phyloP scores from a whole-genome alignment of 2,329 filamentous ascomycete species.

The Cordyceps fumosorosea region DNA sequence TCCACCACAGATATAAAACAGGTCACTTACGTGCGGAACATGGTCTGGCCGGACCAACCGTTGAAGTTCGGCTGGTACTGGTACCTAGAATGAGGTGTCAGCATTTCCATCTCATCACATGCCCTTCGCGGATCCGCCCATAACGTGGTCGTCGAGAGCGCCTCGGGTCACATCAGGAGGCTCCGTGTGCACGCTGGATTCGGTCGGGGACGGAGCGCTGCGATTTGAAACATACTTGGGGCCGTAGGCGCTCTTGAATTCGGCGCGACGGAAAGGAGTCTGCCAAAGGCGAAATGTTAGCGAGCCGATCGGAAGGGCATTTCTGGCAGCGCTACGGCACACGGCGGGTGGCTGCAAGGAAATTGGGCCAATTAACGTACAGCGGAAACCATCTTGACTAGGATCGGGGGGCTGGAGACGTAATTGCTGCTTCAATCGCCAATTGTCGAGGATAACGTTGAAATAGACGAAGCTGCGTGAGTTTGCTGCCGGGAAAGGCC shows the following conservation, averaged over 20 bases:
- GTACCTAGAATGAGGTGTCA: constrained; percentile 43
- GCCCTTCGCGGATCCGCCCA: not conserved
- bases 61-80: constrained; percentile 48
- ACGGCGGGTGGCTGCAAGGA: not conserved
- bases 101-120: constrained; percentile 13
- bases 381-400: constrained; percentile 35
- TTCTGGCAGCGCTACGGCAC: not conserved
- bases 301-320: constrained; percentile 3
- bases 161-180: not conserved
- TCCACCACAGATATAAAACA: not conserved
- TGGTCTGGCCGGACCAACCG: constrained; percentile 44
- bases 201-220: not conserved
- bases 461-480: constrained; percentile 6
- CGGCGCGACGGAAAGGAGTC: constrained; percentile 40
- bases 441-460: constrained; percentile 14
- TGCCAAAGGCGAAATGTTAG: constrained; percentile 23
- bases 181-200: not conserved
- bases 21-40: constrained; percentile 45
- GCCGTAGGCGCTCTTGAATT: constrained; percentile 58
- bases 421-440: constrained; percentile 30
- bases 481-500: constrained; percentile 14
- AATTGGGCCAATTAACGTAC: constrained; percentile 23
- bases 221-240: constrained; percentile 49
- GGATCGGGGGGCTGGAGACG: constrained; percentile 24
- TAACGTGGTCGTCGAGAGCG: not conserved